Conservation (phyloP, 441 rosid genomes). For the Macaranga tanarius region DNA sequence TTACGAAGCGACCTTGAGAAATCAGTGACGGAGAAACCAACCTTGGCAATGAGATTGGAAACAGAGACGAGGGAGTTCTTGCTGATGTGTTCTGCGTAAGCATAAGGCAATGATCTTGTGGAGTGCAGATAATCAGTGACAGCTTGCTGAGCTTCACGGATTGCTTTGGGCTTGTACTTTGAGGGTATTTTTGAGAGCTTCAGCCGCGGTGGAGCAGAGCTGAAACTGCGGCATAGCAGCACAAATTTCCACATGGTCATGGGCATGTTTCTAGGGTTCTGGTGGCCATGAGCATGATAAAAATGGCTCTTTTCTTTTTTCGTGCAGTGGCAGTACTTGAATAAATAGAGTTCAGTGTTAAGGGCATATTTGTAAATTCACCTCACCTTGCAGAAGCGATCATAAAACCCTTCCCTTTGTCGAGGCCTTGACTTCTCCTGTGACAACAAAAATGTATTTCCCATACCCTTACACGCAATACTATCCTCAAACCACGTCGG, state of each 20-base stretch:
- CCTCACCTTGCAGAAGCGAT: too few relatives aligned
- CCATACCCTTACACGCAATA: constrained; percentile 22
- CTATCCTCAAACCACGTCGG: constrained; percentile 8
- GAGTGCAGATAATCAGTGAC: constrained; percentile 39
- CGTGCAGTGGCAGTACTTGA: too few relatives aligned
- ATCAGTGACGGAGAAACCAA: constrained; percentile 20
- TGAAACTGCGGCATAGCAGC: constrained; percentile 30
- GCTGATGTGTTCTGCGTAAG: constrained; percentile 41
- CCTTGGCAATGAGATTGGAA: constrained; percentile 28
- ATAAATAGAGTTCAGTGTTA: too few relatives aligned
- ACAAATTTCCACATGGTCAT: constrained; percentile 23
- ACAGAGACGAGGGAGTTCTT: constrained; percentile 34
- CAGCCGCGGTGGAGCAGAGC: constrained; percentile 17
- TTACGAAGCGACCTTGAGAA: constrained; percentile 29
- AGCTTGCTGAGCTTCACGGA: constrained; percentile 37
- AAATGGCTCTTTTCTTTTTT: too few relatives aligned
- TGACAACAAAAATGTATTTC: constrained; percentile 7
- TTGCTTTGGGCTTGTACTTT: constrained; percentile 36
- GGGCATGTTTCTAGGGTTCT: constrained; percentile 20
- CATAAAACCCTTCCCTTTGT: constrained; percentile 7
- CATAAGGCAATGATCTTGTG: constrained; percentile 38
- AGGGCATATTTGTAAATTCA: constrained; percentile 26
- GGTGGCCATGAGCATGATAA: too few relatives aligned
- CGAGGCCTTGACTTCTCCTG: neutral
- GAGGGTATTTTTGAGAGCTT: constrained; percentile 35